Conservation (phyloP, 768 basidiomycete species). For the Hericium rajendrae region DNA sequence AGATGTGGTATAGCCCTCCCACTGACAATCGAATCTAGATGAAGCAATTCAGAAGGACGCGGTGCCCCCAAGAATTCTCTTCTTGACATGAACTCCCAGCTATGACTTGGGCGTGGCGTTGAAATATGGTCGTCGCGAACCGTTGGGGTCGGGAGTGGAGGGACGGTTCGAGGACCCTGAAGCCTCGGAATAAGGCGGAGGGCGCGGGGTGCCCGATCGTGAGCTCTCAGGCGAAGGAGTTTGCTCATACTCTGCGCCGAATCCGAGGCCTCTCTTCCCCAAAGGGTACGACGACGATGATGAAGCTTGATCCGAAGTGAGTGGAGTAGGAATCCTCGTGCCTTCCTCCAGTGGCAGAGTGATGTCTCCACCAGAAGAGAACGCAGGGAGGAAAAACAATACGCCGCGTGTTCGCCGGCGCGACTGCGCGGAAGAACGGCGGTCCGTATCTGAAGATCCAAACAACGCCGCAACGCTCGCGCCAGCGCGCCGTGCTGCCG, state of each 20-base stretch:
- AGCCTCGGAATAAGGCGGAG: conserved; percentile 9
- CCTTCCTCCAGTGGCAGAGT: conserved; percentile 16
- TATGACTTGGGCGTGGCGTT: conserved; percentile 8
- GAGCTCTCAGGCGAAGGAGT: not conserved
- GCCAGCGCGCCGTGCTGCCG: conserved; percentile 39
- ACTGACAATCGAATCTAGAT: conserved; percentile 2
- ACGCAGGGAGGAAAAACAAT: conserved; percentile 72
- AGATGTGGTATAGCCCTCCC: not conserved
- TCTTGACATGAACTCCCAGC: not conserved
- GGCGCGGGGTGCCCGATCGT: not conserved
- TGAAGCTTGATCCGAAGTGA: not conserved
- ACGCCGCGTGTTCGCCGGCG: conserved; percentile 39
- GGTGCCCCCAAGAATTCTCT: not conserved
- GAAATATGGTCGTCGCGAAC: conserved; percentile 9
- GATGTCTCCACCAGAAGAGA: conserved; percentile 34
- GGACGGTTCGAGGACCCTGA: conserved; percentile 2
- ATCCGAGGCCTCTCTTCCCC: not conserved
- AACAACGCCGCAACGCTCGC: conserved; percentile 43
- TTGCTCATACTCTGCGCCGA: not conserved
- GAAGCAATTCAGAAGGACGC: conserved; percentile 4
- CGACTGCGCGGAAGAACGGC: not conserved
- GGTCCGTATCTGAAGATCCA: conserved; percentile 18
- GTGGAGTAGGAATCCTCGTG: not conserved
- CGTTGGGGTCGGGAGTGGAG: conserved; percentile 2
- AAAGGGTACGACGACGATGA: not conserved